Evolutionary conservation across 345 rosid species (phyloP).

Genomic region (Physaria fendleri): DNA sequence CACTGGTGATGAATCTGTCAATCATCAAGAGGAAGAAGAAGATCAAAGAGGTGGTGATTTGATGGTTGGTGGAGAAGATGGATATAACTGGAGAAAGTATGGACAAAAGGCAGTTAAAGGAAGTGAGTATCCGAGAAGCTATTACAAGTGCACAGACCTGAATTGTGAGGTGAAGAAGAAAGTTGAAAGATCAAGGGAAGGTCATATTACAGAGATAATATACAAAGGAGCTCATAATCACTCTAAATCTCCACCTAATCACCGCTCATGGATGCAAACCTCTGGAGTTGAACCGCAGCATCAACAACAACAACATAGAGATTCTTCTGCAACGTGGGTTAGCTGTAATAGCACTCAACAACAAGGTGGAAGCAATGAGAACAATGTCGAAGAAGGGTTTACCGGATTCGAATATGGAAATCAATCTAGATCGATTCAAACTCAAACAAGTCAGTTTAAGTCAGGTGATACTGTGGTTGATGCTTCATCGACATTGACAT

Average conservation of each 20-base stretch:
- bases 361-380: constrained; percentile 32
- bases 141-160: constrained; percentile 89
- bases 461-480: constrained; percentile 61
- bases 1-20: constrained; percentile 42
- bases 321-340: constrained; percentile 9
- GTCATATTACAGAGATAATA: constrained; percentile 94
- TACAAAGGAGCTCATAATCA: constrained; percentile 93
- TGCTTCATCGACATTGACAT: constrained; percentile 60
- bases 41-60: constrained; percentile 64
- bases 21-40: constrained; percentile 61
- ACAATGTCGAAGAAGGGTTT: constrained; percentile 59
- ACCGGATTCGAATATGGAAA: constrained; percentile 46
- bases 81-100: constrained; percentile 93
- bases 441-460: constrained; percentile 46
- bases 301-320: constrained; percentile 16
- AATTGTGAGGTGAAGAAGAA: constrained; percentile 90
- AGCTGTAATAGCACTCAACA: constrained; percentile 41
- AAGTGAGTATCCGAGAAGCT: constrained; percentile 93
- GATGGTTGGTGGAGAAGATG: constrained; percentile 64
- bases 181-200: constrained; percentile 91
- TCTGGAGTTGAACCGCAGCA: constrained; percentile 42
- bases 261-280: constrained; percentile 52
- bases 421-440: constrained; percentile 39
- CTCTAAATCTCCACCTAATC: constrained; percentile 60
- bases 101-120: constrained; percentile 98